Conservation (phyloP, 1,284 basidiomycete genomes). For the Microbotryum intermedium region DNA sequence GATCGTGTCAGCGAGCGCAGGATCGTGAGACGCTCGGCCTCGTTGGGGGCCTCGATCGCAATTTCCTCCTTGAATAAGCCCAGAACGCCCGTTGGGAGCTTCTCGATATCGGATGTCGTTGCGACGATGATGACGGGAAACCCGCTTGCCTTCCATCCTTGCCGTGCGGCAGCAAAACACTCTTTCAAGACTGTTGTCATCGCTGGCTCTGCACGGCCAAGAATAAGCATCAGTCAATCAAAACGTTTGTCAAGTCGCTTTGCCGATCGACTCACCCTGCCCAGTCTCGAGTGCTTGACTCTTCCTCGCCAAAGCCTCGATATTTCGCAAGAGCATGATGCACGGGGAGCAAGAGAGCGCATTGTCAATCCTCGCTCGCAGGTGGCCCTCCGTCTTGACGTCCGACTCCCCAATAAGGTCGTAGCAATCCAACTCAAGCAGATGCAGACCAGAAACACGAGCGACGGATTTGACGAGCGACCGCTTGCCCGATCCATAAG, state of each 20-base stretch:
- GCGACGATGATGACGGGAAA: slow-evolving; percentile 66
- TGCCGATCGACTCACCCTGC: slow-evolving; percentile 48
- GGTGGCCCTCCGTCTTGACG: slow-evolving; percentile 63
- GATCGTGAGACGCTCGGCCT: slow-evolving; percentile 61
- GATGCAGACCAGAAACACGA: slow-evolving; percentile 59
- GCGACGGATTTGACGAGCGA: slow-evolving; percentile 51
- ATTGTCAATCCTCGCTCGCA: slow-evolving; percentile 68
- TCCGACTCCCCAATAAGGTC: slow-evolving; percentile 73
- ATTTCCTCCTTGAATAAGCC: slow-evolving; percentile 84
- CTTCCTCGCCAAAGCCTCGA: slow-evolving; percentile 72
- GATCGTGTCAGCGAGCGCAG: slow-evolving; percentile 49
- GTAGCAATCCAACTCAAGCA: slow-evolving; percentile 65
- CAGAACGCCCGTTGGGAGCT: slow-evolving; percentile 58
- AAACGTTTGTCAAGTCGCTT: slow-evolving; percentile 16
- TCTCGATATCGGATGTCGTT: slow-evolving; percentile 61
- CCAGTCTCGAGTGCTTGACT: slow-evolving; percentile 59
- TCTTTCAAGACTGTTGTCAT: slow-evolving; percentile 58
- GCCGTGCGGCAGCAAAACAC: slow-evolving; percentile 50
- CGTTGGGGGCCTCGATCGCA: slow-evolving; percentile 66
- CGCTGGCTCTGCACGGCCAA: slow-evolving; percentile 49
- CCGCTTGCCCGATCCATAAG: slow-evolving; percentile 65
- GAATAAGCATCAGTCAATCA: slow-evolving; percentile 4
- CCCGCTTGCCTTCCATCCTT: slow-evolving; percentile 52
- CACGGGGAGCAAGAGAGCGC: slow-evolving; percentile 76
- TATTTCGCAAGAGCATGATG: slow-evolving; percentile 68